A percentile compares a stretch with the other conserved stretches of the same genome.
Conservation (phyloP, 768 basidiomycete species). For the Chiua virens region DNA sequence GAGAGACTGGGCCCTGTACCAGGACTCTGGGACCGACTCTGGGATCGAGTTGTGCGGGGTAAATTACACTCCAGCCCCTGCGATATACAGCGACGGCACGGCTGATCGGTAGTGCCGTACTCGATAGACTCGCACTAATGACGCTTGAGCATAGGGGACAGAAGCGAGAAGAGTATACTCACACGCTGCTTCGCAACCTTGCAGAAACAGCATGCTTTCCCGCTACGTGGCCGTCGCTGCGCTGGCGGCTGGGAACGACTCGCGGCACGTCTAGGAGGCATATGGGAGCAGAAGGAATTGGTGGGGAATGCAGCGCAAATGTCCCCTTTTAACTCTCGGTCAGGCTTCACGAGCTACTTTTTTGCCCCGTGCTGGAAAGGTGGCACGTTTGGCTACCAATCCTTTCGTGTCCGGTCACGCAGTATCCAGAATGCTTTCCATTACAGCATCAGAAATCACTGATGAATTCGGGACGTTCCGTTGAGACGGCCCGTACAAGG, state of each 20-base stretch:
- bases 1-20: conserved; percentile 1
- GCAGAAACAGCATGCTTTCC: conserved; percentile 19
- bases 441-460: conserved; percentile 12
- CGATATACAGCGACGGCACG: conserved; percentile 23
- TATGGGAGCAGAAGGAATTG: conserved; percentile 10
- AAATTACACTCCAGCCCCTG: conserved; percentile 14
- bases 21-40: conserved; percentile 29
- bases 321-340: conserved; percentile 19
- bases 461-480: conserved; percentile 15
- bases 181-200: conserved; percentile 20
- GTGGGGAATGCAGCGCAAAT: conserved; percentile 1
- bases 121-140: conserved; percentile 18
- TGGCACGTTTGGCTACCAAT: conserved; percentile 4
- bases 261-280: conserved; percentile 12
- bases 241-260: conserved; percentile 4
- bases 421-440: conserved; percentile 7
- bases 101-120: conserved; percentile 14
- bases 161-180: conserved; percentile 1
- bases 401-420: conserved; percentile 9
- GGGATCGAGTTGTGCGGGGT: conserved; percentile 14
- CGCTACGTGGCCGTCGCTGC: conserved; percentile 14
- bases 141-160: conserved; percentile 2
- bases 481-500: conserved; percentile 13
- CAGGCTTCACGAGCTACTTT: conserved; percentile 5
- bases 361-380: conserved; percentile 1